Evolutionary conservation across 371 early-diverging fungal genomes (phyloP).

Genomic region (Globomyces sp.): DNA sequence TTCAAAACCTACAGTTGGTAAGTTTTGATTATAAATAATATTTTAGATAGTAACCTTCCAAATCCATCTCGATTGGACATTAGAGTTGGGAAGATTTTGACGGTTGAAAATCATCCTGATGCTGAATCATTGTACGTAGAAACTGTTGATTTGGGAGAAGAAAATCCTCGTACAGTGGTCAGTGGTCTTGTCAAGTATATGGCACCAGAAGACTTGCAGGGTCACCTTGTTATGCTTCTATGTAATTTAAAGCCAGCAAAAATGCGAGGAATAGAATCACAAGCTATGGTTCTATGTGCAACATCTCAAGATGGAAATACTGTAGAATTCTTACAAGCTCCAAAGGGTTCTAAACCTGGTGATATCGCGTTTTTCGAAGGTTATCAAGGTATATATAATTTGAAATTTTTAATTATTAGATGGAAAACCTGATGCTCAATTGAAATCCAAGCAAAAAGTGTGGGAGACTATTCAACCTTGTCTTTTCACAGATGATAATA

Average conservation of each 20-base stretch:
- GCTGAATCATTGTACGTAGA: constrained; percentile 94
- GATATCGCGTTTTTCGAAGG: constrained; percentile 82
- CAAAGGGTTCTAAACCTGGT: constrained; percentile 79
- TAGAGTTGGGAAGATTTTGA: constrained; percentile 80
- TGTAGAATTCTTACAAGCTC: constrained; percentile 89
- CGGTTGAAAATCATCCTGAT: constrained; percentile 80
- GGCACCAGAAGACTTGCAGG: constrained; percentile 79
- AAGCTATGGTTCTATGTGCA: constrained; percentile 90
- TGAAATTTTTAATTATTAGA: not conserved
- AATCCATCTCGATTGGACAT: constrained; percentile 33
- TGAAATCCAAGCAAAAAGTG: constrained; percentile 95
- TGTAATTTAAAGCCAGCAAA: constrained; percentile 91
- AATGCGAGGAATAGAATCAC: constrained; percentile 91
- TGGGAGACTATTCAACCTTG: constrained; percentile 94
- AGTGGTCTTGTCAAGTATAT: constrained; percentile 90
- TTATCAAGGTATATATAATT: constrained; percentile 52
- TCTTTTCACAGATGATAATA: constrained; percentile 70
- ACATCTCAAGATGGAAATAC: constrained; percentile 63
- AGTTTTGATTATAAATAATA: not conserved
- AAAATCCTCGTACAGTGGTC: constrained; percentile 79
- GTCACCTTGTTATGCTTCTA: constrained; percentile 59
- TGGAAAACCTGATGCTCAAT: constrained; percentile 69
- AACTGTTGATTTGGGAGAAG: constrained; percentile 86
- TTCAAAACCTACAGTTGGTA: not conserved
- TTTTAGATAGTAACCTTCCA: not conserved